phyloP scores from a whole-genome alignment of 192 early-diverging fungal genomes.

The Coemansia sp. region DNA sequence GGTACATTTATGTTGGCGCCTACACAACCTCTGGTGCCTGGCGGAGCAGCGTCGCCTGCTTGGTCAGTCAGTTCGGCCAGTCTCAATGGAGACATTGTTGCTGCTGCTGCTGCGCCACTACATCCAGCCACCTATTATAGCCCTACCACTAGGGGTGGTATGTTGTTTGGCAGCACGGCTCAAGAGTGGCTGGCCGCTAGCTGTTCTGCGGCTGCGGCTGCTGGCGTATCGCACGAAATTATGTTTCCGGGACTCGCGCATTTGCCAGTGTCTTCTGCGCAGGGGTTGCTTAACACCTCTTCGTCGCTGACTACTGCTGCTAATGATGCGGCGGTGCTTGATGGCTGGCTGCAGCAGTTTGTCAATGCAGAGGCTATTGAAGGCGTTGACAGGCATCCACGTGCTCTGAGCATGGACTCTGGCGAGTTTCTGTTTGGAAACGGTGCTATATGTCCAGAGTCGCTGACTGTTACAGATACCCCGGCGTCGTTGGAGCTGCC shows the following conservation, averaged over 20 bases:
- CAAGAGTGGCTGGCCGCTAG: conserved; percentile 19
- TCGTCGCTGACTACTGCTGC: background rate
- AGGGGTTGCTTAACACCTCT: background rate
- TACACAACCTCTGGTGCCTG: background rate
- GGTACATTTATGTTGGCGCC: conserved; percentile 2
- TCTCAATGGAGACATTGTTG: conserved; percentile 23
- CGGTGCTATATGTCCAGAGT: background rate
- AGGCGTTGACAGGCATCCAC: conserved; percentile 5
- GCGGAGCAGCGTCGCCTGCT: conserved; percentile 27
- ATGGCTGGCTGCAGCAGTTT: conserved; percentile 55
- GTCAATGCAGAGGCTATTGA: conserved; percentile 39
- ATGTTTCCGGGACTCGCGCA: conserved; percentile 26
- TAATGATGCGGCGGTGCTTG: conserved; percentile 29
- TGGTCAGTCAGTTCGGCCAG: conserved; percentile 39
- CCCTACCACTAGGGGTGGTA: background rate
- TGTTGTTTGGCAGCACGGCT: background rate
- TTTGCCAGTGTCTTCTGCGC: background rate
- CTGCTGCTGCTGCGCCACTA: conserved; percentile 22
- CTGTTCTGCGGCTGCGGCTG: background rate
- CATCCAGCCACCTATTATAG: conserved; percentile 1
- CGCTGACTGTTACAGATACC: background rate
- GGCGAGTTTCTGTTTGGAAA: background rate
- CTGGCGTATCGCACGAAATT: background rate
- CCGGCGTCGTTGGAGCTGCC: background rate
- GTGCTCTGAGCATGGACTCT: background rate